Evolutionary conservation across 495 filamentous ascomycete species (phyloP).

Genomic region (Aspergillus carlsbadensis): DNA sequence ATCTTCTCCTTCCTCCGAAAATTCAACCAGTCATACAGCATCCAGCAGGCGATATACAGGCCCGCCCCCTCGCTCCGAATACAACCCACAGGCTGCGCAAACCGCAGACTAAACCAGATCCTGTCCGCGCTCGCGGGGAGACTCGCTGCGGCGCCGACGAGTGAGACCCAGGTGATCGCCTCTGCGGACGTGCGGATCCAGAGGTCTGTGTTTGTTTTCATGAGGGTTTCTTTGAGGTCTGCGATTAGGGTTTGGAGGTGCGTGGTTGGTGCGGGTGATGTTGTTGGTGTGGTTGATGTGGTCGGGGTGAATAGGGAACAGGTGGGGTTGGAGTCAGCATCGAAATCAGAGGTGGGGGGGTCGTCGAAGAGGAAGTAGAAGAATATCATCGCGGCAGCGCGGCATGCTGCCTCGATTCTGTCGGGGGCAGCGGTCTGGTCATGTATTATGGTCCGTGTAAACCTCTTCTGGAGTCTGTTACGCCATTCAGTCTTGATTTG

Average conservation of each 20-base stretch:
- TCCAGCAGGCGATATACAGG: constrained; percentile 2
- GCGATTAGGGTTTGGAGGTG: background rate
- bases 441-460: no score
- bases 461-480: background rate
- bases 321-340: no score
- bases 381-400: constrained; percentile 1
- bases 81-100: constrained; percentile 8
- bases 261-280: no score
- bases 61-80: constrained; percentile 1
- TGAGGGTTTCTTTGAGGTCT: background rate
- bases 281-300: no score
- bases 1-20: background rate
- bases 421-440: no score
- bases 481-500: background rate
- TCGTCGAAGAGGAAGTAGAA: constrained; percentile 5
- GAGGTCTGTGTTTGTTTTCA: background rate
- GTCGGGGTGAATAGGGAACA: no score
- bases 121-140: background rate
- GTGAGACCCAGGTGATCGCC: background rate
- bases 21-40: constrained; percentile 2
- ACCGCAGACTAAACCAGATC: constrained; percentile 4
- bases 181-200: constrained; percentile 5
- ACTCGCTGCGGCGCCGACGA: constrained; percentile 1
- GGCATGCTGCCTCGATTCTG: background rate
- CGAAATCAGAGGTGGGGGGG: no score